Evolutionary conservation across 108 stramenopile species (phyloP).

Genomic region (Mediolabrus comicus): DNA sequence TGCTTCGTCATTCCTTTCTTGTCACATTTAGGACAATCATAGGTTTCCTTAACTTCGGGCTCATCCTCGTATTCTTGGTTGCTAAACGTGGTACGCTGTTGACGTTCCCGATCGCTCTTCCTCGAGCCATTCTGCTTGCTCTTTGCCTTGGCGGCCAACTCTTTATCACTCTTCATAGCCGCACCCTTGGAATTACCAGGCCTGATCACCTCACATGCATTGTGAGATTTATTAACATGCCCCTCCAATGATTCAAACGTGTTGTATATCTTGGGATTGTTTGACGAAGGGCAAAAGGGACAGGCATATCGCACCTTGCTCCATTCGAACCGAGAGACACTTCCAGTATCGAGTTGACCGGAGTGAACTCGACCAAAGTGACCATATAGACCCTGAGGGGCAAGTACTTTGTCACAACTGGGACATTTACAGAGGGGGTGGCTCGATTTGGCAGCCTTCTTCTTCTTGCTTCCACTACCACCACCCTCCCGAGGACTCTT

Average conservation of each 20-base stretch:
- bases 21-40: slow-evolving; percentile 4
- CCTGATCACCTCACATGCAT: slow-evolving; percentile 4
- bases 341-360: slow-evolving; percentile 5
- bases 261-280: slow-evolving; percentile 2
- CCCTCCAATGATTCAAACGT: slow-evolving; percentile 5
- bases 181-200: background rate
- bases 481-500: no score
- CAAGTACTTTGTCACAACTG: slow-evolving; percentile 8
- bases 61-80: background rate
- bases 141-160: background rate
- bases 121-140: background rate
- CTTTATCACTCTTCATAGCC: background rate
- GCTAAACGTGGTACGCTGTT: background rate
- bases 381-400: slow-evolving; percentile 15
- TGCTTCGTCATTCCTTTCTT: slow-evolving; percentile 10
- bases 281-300: slow-evolving; percentile 16
- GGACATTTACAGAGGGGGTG: slow-evolving; percentile 20
- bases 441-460: background rate
- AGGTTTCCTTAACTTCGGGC: background rate
- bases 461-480: no score
- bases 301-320: slow-evolving; percentile 8
- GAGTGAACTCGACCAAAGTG: slow-evolving; percentile 21
- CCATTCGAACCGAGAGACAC: slow-evolving; percentile 9
- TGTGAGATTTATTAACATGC: slow-evolving; percentile 6
- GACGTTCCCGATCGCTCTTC: slow-evolving; percentile 1